Percentiles rank a stretch among this genome's conserved stretches.
Conservation (phyloP, 2,329 filamentous ascomycete genomes). For the Arthrobotrys sphaeroides region DNA sequence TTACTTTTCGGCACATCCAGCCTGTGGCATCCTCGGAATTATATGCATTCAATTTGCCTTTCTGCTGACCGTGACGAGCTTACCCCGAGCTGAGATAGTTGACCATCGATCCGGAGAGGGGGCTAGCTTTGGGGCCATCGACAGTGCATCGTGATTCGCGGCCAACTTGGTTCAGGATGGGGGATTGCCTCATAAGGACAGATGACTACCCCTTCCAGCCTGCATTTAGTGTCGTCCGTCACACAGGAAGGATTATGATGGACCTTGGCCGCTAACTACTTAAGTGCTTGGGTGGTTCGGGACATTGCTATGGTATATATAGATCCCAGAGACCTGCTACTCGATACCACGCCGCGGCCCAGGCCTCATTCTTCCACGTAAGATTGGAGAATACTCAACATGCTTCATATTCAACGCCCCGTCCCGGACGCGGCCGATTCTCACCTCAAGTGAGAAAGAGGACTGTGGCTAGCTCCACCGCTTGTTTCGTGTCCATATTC, state of each 20-base stretch:
- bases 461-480: conserved; percentile 18
- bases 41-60: conserved; percentile 20
- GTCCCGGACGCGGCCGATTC: conserved; percentile 50
- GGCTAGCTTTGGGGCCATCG: conserved; percentile 2
- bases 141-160: conserved; percentile 19
- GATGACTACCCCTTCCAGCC: neutral
- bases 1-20: conserved; percentile 26
- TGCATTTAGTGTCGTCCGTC: neutral
- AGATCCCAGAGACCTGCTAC: conserved; percentile 18
- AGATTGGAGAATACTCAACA: conserved; percentile 26
- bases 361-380: conserved; percentile 1
- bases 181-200: conserved; percentile 35
- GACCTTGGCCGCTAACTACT: neutral
- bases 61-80: conserved; percentile 38
- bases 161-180: conserved; percentile 13
- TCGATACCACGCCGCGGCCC: conserved; percentile 16
- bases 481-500: conserved; percentile 12
- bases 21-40: conserved; percentile 29
- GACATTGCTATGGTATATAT: conserved; percentile 11
- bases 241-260: neutral
- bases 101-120: conserved; percentile 19
- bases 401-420: conserved; percentile 40
- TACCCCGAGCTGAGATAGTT: conserved; percentile 30
- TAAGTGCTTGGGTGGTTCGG: neutral
- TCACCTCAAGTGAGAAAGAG: conserved; percentile 46